Evolutionary conservation across 78 protist genomes (phyloP).

Genomic region (Carpediemonas membranifera): DNA sequence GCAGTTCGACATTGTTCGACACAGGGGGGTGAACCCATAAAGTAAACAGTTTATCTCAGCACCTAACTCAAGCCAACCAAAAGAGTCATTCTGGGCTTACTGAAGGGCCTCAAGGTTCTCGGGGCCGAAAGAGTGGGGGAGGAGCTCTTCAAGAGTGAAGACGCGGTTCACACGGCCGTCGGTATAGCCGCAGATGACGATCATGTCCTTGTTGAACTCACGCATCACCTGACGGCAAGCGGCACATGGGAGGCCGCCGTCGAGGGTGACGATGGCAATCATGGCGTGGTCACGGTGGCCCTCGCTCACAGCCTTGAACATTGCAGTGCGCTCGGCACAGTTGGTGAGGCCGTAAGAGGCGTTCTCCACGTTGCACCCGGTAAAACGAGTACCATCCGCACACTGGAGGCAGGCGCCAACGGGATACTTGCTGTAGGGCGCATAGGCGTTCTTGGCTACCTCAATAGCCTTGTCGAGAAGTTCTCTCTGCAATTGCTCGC

Average conservation of each 20-base stretch:
- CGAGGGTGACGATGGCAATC: conserved; percentile 35
- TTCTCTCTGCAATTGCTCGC: no score
- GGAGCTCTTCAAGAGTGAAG: neutral
- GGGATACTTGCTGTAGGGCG: conserved; percentile 54
- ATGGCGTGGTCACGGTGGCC: conserved; percentile 43
- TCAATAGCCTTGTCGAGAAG: neutral
- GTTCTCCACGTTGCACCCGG: conserved; percentile 69
- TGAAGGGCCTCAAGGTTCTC: neutral
- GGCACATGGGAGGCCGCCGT: neutral
- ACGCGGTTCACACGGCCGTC: neutral
- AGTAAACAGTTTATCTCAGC: no score
- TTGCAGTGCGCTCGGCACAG: conserved; percentile 74
- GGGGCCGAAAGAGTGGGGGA: neutral
- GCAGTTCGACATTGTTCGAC: no score
- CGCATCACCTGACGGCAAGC: neutral
- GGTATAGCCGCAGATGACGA: neutral
- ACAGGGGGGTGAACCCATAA: no score
- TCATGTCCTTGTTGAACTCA: neutral
- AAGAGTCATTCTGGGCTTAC: no score
- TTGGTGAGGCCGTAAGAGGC: conserved; percentile 64
- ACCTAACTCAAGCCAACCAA: no score
- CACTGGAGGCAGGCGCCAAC: conserved; percentile 64
- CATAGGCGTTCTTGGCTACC: conserved; percentile 29
- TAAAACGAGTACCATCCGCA: conserved; percentile 12
- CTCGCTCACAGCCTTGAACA: conserved; percentile 53